Conservation (phyloP, 495 filamentous ascomycete genomes). For the Corynascus novoguineensis region DNA sequence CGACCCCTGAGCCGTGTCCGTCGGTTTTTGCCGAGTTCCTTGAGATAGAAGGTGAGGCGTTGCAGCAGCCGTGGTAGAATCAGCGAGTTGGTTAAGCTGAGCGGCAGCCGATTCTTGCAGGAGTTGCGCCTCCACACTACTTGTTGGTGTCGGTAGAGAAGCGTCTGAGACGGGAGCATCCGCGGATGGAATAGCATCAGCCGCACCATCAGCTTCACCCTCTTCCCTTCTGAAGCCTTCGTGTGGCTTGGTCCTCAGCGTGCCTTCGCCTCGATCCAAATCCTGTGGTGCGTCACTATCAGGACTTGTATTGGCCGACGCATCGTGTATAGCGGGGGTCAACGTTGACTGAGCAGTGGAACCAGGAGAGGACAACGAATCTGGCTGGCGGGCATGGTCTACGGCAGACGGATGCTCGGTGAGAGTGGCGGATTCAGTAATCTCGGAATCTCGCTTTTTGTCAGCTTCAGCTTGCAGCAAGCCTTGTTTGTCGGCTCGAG, state of each 20-base stretch:
- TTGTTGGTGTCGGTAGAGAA: constrained; percentile 2
- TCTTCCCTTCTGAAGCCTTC: constrained; percentile 4
- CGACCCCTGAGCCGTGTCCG: not conserved
- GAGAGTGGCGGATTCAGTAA: not conserved
- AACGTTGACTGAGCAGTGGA: constrained; percentile 41
- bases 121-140: constrained; percentile 39
- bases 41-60: not conserved
- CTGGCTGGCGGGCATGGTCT: constrained; percentile 24
- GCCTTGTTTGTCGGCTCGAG: not conserved
- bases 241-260: not conserved
- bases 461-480: constrained; percentile 6
- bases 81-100: constrained; percentile 10
- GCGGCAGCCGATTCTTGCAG: constrained; percentile 36
- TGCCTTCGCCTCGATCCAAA: constrained; percentile 32
- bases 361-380: constrained; percentile 40
- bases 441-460: constrained; percentile 6
- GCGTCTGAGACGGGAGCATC: constrained; percentile 14
- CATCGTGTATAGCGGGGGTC: constrained; percentile 38
- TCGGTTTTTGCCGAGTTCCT: not conserved
- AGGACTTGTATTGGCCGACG: constrained; percentile 49
- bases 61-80: not conserved
- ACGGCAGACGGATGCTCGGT: constrained; percentile 11
- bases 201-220: constrained; percentile 9
- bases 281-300: constrained; percentile 47
- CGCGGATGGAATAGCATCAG: not conserved